Evolutionary conservation across 2,329 filamentous ascomycete species (phyloP), one percentile per base, ranked within the genome.

Genomic region (Penicillium crustosum): DNA sequence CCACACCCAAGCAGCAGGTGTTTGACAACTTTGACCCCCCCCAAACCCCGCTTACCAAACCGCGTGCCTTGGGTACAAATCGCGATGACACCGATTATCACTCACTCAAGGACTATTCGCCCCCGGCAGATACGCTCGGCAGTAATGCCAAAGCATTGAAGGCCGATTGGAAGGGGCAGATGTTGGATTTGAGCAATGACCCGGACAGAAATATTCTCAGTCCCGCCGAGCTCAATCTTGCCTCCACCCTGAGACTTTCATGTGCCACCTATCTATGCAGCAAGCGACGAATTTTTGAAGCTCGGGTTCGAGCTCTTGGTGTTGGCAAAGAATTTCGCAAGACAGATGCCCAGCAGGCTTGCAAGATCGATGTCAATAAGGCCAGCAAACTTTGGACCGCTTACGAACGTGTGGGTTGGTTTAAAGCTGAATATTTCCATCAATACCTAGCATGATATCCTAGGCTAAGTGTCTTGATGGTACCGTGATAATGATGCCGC

Each of bases 291-390:
- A 93, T 97, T 70, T 97, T 97, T 73, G 81, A 88, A 54, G 86
- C 86, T 49, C 86, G 90, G 41, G 83, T 93, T 35, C 84, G 89
- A 59, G 84, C 87, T 2, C 78, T 86, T 38, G 76, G 79, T 55
- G 86, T 85, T 36, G 83, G 84, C 71, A 94, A 95, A 75, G 89
- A 93, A 69, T 97, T 96, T 74, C 88, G 91, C 73, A 96, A 96
- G 83, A 97, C 93, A 1, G 91, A 96, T 72, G 91, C 92, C 6
- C 93, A 97, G 75, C 90, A 96, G 73, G 91, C 91, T n/a, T 96
- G 91, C 83, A 95, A 95, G 80, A 96, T 97, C 63, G 93, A 97
- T 69, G 93, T 97, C 73, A 97, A 97, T 81, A 97, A 97, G 80
- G 91, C 93, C 3, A 95, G 91, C 64, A 93, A 93, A 75, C 81